Evolutionary conservation across 1,139 yeast genomes (phyloP).

Genomic region (Magnusiomyces starmeri): DNA sequence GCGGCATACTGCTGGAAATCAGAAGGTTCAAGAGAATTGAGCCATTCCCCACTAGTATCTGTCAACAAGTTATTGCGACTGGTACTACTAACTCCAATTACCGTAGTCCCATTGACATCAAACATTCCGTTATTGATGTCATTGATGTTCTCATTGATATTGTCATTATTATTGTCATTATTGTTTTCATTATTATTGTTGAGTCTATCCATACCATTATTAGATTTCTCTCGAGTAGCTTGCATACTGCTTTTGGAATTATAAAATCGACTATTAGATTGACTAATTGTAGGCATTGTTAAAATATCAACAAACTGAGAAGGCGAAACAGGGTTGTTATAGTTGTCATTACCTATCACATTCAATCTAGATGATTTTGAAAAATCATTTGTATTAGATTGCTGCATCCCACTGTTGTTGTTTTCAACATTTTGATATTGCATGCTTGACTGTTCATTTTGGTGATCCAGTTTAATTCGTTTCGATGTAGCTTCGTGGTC

Average conservation of each 20-base stretch:
- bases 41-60: constrained; percentile 16
- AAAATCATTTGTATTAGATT: background rate
- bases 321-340: constrained; percentile 14
- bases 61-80: constrained; percentile 10
- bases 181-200: background rate
- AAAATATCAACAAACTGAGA: constrained; percentile 12
- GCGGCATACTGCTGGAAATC: constrained; percentile 11
- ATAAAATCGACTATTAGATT: background rate
- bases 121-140: background rate
- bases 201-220: background rate
- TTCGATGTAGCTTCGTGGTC: background rate
- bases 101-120: background rate
- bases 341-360: too few relatives aligned
- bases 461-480: constrained; percentile 1
- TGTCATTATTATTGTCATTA: background rate
- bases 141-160: background rate
- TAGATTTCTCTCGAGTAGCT: background rate
- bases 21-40: constrained; percentile 12
- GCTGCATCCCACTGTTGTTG: background rate
- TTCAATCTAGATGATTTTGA: too few relatives aligned
- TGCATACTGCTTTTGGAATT: background rate
- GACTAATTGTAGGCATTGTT: constrained; percentile 3
- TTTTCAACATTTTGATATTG: background rate
- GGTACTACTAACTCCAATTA: constrained; percentile 6
- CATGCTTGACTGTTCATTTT: background rate